Conservation (phyloP, 202 grass and related monocot species). For the Schoenoplectus triqueter region DNA sequence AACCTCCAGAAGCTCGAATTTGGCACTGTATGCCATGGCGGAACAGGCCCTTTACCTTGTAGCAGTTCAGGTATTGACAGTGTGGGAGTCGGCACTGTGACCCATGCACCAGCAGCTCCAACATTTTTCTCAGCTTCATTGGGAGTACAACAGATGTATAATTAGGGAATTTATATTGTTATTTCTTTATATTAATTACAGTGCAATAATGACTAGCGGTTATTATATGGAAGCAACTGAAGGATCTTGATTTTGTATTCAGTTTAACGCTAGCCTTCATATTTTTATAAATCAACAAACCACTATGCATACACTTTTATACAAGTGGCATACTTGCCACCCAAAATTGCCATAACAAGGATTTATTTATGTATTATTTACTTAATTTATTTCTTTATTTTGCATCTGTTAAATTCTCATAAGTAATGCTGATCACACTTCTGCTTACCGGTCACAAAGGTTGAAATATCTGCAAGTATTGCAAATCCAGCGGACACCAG, state of each 20-base stretch:
- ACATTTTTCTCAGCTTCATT: conserved; percentile 96
- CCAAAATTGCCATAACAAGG: neutral
- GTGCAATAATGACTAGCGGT: neutral
- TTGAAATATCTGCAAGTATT: conserved; percentile 74
- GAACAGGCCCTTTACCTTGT: conserved; percentile 96
- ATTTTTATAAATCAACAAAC: neutral
- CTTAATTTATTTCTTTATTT: too few relatives aligned
- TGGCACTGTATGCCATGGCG: conserved; percentile 89
- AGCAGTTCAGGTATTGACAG: conserved; percentile 92
- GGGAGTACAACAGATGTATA: conserved; percentile 38
- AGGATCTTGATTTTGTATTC: neutral
- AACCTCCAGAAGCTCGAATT: conserved; percentile 87
- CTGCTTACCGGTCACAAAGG: conserved; percentile 85
- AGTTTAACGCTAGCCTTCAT: neutral
- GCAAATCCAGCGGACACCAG: conserved; percentile 84
- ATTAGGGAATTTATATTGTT: conserved; percentile 19
- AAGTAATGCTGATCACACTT: neutral
- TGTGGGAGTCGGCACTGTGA: conserved; percentile 82
- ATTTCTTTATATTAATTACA: neutral
- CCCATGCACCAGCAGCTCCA: conserved; percentile 95
- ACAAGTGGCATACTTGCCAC: neutral
- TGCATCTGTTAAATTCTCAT: too few relatives aligned
- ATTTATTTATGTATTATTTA: too few relatives aligned
- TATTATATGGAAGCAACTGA: neutral
- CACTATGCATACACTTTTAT: conserved; percentile 8